Evolutionary conservation across 2,329 filamentous ascomycete species (phyloP), one percentile per base, ranked within the genome.

Genomic region (Colletotrichum theobromicola): DNA sequence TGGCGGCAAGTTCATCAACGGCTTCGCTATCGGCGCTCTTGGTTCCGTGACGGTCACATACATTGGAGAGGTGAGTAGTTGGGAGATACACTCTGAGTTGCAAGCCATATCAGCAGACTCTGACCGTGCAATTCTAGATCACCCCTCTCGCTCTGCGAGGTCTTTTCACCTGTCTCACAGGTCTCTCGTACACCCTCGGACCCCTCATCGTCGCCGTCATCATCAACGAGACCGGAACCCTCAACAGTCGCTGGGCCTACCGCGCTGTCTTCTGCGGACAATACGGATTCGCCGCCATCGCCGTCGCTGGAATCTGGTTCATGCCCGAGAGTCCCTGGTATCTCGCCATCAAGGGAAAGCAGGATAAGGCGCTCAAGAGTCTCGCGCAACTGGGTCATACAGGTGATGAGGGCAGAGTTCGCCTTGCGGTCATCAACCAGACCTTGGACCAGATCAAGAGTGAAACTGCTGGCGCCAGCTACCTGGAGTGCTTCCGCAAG

Each of bases 241-340:
- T 75, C 8, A 71, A 77, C 10, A 79, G 34, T 63, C 79, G 81
- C 21, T 83, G 82, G 82, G 82, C 82, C 8, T 84, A 84, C 76
- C 71, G 76, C 32, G 72, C 79, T 4, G 75, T 84, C 21, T 83
- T 84, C 71, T 79, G 79, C 24, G 77, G 81, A 7, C 82, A 83
- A 65, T 83, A 81, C 65, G 82, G 80, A 2, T 82, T 85, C 73
- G 79, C 80, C 5, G 77, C 74, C 16, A 73, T 83, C 65, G 80
- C 81, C 8, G 76, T 79, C 58, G 7, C 80, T 9, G 67, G 82
- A 15, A 76, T 84, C 13, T 77, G 81, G 15, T 83, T 83, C 71
- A 82, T 87, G 70, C 86, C 86, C 2, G 85, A 88, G 77, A 86
- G 85, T 1, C 85, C 86, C 16, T 82, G 85, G 74, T 87, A 83